These are phyloP conservation scores for Solanum ossicruentum DNA, from an alignment of 257 asterid genomes.

Conservation along the genomic window DNA sequence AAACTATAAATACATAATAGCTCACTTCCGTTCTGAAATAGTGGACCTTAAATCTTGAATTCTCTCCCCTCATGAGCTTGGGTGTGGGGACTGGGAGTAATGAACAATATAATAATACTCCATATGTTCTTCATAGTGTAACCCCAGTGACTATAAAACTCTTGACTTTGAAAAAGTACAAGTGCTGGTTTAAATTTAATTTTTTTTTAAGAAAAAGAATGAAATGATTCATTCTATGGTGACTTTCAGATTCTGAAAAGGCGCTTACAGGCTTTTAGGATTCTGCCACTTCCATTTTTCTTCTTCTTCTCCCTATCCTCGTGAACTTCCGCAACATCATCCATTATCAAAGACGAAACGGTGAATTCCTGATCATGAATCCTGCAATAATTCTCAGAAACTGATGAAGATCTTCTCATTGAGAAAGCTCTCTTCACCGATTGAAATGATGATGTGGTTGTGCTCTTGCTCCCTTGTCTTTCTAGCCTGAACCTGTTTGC, in stretches of 20 bases:
- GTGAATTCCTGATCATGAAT: constrained; percentile 29
- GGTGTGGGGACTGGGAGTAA: neutral
- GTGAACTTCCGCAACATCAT: constrained; percentile 4
- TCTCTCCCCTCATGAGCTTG: neutral
- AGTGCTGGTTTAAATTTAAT: neutral
- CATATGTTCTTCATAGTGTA: neutral
- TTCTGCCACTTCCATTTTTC: constrained; percentile 12
- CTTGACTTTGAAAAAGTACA: neutral
- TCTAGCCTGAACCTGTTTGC: neutral
- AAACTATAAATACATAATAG: neutral
- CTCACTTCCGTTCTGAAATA: neutral
- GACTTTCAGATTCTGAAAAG: constrained; percentile 18
- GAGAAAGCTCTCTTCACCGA: constrained; percentile 27
- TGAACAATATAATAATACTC: neutral
- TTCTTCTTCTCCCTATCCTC: neutral
- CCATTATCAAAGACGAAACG: neutral
- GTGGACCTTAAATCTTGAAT: neutral
- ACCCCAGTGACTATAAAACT: neutral
- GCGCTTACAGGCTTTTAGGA: constrained; percentile 38
- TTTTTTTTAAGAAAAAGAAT: neutral
- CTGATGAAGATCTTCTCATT: constrained; percentile 32
- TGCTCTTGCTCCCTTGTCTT: neutral
- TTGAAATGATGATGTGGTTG: constrained; percentile 2
- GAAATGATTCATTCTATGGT: neutral
- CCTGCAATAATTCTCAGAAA: constrained; percentile 37